phyloP scores from a whole-genome alignment of 345 rosid genomes.

The Heritiera littoralis region DNA sequence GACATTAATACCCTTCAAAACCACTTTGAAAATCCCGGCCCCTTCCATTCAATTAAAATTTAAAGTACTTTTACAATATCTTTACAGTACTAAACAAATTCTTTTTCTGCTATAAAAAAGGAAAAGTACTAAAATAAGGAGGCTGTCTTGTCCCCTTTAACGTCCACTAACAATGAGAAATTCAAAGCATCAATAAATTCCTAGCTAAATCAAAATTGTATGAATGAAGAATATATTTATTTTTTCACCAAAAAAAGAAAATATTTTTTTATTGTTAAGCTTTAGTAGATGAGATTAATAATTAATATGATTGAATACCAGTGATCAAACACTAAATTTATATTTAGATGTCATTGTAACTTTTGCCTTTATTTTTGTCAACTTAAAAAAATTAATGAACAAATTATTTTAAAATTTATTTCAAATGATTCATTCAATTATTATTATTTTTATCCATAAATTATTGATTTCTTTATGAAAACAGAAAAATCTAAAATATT shows the following conservation, averaged over 20 bases:
- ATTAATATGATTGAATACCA: background rate
- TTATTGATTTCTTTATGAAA: too few species aligned
- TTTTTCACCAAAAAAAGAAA: too few species aligned
- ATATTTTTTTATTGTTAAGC: background rate
- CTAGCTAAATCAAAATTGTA: too few species aligned
- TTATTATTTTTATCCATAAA: too few species aligned
- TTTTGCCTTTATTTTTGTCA: background rate
- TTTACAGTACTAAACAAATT: too few species aligned
- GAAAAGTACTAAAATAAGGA: background rate
- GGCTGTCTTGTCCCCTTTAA: background rate
- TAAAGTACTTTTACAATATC: background rate
- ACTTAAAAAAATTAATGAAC: background rate
- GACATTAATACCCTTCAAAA: background rate
- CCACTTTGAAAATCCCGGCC: too few species aligned
- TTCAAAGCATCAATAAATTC: too few species aligned
- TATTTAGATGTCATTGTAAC: background rate
- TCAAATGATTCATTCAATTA: too few species aligned
- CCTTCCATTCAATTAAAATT: background rate
- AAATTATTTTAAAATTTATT: too few species aligned
- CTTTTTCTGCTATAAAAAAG: too few species aligned
- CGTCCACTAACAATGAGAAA: too few species aligned
- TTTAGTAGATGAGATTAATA: background rate
- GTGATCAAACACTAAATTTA: background rate
- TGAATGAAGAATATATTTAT: too few species aligned
- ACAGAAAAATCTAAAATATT: background rate